phyloP scores from a whole-genome alignment of 2,329 filamentous ascomycete genomes.

The Sclerotinia sclerotiorum region DNA sequence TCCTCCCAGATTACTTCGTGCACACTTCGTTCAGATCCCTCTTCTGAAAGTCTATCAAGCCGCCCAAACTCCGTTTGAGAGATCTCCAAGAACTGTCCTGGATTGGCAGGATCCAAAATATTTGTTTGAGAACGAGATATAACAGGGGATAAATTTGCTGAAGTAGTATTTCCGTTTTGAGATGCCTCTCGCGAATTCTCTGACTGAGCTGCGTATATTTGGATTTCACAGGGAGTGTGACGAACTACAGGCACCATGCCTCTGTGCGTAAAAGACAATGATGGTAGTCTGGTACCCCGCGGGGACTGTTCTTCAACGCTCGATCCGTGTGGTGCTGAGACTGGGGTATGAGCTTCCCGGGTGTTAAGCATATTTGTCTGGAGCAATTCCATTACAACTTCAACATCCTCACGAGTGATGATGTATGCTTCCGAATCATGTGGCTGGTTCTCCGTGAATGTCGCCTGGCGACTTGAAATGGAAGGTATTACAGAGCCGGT shows the following conservation, averaged over 20 bases:
- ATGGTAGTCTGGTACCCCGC: conserved; percentile 7
- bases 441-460: conserved; percentile 10
- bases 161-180: not conserved
- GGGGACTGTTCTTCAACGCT: conserved; percentile 5
- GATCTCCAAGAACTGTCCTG: conserved; percentile 2
- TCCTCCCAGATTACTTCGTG: conserved; percentile 37
- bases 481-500: not conserved
- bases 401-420: conserved; percentile 34
- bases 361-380: not conserved
- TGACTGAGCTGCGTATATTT: conserved; percentile 6
- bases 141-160: not conserved
- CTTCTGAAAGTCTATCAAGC: not conserved
- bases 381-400: conserved; percentile 31
- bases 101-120: not conserved
- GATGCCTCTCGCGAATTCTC: not conserved
- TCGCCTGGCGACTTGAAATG: not conserved
- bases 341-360: not conserved
- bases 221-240: not conserved
- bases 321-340: not conserved
- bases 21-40: conserved; percentile 25
- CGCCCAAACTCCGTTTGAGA: not conserved
- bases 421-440: conserved; percentile 27
- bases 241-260: conserved; percentile 11
- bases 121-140: not conserved
- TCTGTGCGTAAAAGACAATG: conserved; percentile 22